Conservation (phyloP, 257 asterid species). For the Solanum virginianum region DNA sequence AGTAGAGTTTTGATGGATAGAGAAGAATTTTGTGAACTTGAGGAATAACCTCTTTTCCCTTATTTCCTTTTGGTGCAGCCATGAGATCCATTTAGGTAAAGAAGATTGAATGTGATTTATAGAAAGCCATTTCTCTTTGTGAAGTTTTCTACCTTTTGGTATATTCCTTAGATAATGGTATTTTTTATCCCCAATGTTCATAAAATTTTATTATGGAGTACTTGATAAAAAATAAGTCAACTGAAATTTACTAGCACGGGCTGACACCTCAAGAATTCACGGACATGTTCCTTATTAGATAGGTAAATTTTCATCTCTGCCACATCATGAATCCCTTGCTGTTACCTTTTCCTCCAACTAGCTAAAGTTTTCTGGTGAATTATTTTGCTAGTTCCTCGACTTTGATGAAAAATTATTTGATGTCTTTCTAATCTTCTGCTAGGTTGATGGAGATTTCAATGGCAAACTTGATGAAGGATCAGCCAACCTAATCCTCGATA, state of each 20-base stretch:
- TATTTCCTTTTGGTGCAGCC: background rate
- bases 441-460: constrained; percentile 67
- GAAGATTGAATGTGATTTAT: background rate
- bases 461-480: constrained; percentile 96
- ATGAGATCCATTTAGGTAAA: background rate
- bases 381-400: background rate
- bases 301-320: background rate
- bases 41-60: background rate
- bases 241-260: background rate
- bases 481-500: constrained; percentile 70
- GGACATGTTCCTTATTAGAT: background rate
- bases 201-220: background rate
- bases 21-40: background rate
- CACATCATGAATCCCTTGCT: background rate
- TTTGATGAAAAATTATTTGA: background rate
- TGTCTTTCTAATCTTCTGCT: constrained; percentile 10
- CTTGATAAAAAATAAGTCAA: background rate
- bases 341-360: background rate
- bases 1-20: background rate
- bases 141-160: background rate
- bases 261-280: background rate
- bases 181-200: background rate
- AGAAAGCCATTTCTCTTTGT: background rate
- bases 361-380: background rate
- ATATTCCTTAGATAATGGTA: background rate